These are phyloP conservation scores for Westerdykella aurantiaca DNA, from an alignment of 2,329 filamentous ascomycete genomes.

Conservation along the genomic window DNA sequence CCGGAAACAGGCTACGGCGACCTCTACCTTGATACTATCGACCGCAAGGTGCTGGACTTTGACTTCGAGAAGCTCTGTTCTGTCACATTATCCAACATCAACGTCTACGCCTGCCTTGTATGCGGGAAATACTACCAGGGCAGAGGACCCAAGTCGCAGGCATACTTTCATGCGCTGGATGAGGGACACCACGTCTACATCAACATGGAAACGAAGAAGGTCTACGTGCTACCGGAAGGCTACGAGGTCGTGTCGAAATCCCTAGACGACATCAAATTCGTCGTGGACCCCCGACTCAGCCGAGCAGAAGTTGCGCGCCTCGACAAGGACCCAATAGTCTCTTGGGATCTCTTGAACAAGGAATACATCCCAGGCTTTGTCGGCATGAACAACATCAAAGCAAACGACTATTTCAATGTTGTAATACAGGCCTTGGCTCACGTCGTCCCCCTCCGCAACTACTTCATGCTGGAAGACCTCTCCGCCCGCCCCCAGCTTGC, in stretches of 20 bases:
- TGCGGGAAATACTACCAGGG: constrained; percentile 98
- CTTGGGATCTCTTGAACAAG: constrained; percentile 74
- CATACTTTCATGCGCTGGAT: constrained; percentile 95
- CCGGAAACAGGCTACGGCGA: constrained; percentile 88
- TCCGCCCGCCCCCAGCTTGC: constrained; percentile 70
- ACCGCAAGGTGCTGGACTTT: constrained; percentile 88
- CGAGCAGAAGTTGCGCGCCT: constrained; percentile 73
- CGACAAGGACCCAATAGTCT: constrained; percentile 59
- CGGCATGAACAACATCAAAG: constrained; percentile 99
- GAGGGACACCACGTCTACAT: constrained; percentile 96
- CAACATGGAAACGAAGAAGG: constrained; percentile 89
- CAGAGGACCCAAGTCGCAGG: constrained; percentile 85
- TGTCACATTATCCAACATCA: constrained; percentile 92
- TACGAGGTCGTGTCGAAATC: constrained; percentile 95
- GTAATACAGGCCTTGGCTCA: constrained; percentile 88
- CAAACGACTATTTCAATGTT: constrained; percentile 97
- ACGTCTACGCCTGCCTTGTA: constrained; percentile 94
- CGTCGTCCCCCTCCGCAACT: constrained; percentile 83
- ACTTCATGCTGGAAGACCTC: constrained; percentile 81
- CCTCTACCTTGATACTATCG: constrained; percentile 95
- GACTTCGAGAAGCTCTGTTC: constrained; percentile 99
- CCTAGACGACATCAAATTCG: constrained; percentile 96
- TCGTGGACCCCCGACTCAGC: constrained; percentile 83
- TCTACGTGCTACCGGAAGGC: constrained; percentile 89
- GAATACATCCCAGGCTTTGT: constrained; percentile 92